Evolutionary conservation across 2,329 filamentous ascomycete species (phyloP), one percentile per base, ranked within the genome.

Genomic region (Fusarium dimerum): DNA sequence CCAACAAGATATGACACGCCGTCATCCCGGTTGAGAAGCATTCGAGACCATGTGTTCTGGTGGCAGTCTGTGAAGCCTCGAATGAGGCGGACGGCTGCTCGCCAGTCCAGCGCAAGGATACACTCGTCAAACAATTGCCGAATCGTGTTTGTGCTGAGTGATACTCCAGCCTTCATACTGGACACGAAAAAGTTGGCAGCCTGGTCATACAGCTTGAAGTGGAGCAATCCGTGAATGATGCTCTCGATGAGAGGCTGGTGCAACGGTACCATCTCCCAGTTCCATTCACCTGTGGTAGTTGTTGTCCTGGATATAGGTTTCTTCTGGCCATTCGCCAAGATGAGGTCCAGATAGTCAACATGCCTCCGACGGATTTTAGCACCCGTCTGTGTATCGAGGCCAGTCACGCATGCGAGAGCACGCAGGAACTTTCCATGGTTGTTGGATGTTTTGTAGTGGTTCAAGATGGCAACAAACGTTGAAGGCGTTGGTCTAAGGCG

Each of bases 401-500:
- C 80, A 16, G 76, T 71, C 53, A 83, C 69, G 40, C 77, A 75
- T 15, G 73, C 69, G 39, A 82, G 62, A 0, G 76, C 61, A n/a
- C 71, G 67, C 34, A 78, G 70, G 50, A 83, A 78, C 11, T 70
- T 69, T 6, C 72, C 61, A 2, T 74, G 57, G 40, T 80, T 74
- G 2, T 70, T 66, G 7, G 68, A 71, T 6, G 63, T 65, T 38
- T 73, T 76, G 62, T 79, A 80, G 57, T 83, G 80, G 43, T 78
- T 75, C 17, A 84, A 61, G 16, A 84, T 68, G 51, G 76, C 78
- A 7, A 76, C 67, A 18, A 77, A 69, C 0, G 80, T 83, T 20
- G 75, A 75, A 41, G 75, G 69, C 1, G 80, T 82, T 3, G 80
- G 78, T 36, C 66, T 71, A 41, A 81, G 63, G 5, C 68, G 68